Evolutionary conservation across 371 early-diverging fungal genomes (phyloP).

Genomic region (Batkoa obscura): DNA sequence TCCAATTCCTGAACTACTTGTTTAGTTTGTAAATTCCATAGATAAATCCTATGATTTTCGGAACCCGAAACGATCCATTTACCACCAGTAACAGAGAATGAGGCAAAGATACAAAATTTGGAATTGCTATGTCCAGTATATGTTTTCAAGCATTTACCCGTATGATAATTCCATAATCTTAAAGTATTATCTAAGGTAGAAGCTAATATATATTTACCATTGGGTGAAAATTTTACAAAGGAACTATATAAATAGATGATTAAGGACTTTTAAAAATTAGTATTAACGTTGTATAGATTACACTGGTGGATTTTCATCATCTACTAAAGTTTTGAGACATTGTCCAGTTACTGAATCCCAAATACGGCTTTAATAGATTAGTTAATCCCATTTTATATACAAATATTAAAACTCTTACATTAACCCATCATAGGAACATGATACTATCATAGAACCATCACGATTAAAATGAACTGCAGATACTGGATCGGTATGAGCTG

Average conservation of each 20-base stretch:
- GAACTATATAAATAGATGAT: constrained; percentile 25
- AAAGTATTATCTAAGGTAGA: constrained; percentile 82
- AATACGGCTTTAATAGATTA: constrained; percentile 43
- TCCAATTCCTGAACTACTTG: constrained; percentile 82
- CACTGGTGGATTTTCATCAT: constrained; percentile 88
- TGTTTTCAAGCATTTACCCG: constrained; percentile 82
- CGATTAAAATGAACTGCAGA: constrained; percentile 87
- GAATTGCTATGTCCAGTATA: constrained; percentile 81
- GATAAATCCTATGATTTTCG: constrained; percentile 78
- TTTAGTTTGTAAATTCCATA: constrained; percentile 91
- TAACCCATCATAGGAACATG: constrained; percentile 83
- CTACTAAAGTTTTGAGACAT: constrained; percentile 85
- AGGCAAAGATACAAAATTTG: constrained; percentile 80
- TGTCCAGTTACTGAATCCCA: constrained; percentile 94
- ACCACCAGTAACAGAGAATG: constrained; percentile 81
- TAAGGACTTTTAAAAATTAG: neutral
- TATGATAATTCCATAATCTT: constrained; percentile 84
- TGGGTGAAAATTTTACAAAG: constrained; percentile 93
- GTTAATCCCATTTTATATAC: neutral
- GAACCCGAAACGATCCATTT: constrained; percentile 93
- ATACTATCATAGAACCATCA: constrained; percentile 91
- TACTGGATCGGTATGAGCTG: constrained; percentile 94
- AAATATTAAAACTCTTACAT: constrained; percentile 35
- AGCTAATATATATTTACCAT: constrained; percentile 93
- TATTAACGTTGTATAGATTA: constrained; percentile 15